Conservation (phyloP, 306 rosid genomes). For the Inga oerstediana region DNA sequence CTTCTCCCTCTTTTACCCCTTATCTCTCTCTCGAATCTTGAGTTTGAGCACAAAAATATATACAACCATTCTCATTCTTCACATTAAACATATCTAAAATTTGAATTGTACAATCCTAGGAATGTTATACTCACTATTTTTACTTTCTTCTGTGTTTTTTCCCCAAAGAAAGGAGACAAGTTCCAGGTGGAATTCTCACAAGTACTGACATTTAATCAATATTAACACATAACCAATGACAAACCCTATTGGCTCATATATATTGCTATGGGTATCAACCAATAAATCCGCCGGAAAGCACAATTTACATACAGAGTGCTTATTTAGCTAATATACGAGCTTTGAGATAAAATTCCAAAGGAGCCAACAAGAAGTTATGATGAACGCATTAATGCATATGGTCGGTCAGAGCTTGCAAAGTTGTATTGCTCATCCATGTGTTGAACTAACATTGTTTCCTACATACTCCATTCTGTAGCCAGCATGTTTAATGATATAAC, state of each 20-base stretch:
- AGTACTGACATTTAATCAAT: not conserved
- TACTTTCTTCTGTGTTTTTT: not conserved
- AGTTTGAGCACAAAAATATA: not conserved
- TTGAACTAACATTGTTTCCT: not conserved
- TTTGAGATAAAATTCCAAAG: not conserved
- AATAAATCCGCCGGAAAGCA: not conserved
- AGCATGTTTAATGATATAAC: no score
- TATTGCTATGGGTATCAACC: not conserved
- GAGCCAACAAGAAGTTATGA: not conserved
- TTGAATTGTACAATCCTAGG: not conserved
- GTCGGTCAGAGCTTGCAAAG: not conserved
- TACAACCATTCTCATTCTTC: not conserved
- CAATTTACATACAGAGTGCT: not conserved
- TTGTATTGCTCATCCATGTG: not conserved
- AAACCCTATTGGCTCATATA: not conserved
- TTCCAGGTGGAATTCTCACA: not conserved
- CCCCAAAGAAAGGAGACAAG: not conserved
- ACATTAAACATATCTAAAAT: not conserved
- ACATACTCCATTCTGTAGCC: no score
- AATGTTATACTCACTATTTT: not conserved
- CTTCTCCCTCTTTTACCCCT: not conserved
- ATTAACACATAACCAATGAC: not conserved
- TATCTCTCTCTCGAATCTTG: not conserved
- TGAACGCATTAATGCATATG: not conserved
- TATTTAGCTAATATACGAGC: not conserved